These are phyloP conservation scores for Tetradesmus obliquus DNA, from an alignment of 139 green algal genomes.

Conservation along the genomic window DNA sequence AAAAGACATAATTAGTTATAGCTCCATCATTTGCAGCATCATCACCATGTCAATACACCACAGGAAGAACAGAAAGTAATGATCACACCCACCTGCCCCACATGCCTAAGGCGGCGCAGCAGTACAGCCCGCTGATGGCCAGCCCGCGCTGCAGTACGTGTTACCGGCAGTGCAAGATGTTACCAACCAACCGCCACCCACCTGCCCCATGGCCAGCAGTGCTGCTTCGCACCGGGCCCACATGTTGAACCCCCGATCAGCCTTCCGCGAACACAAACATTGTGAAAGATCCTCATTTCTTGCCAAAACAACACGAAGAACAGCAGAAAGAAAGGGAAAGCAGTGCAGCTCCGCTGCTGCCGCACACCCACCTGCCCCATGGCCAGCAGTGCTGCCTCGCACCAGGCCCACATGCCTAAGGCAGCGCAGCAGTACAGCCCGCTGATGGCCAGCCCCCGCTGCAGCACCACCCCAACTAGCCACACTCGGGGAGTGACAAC, in stretches of 20 bases:
- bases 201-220: neutral
- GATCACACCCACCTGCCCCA: neutral
- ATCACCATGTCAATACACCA: no score
- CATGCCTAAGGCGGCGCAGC: no score
- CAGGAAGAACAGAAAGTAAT: no score
- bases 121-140: no score
- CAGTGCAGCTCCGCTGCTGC: neutral
- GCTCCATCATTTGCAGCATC: no score
- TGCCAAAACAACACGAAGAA: no score
- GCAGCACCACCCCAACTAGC: conserved; percentile 17
- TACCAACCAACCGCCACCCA: no score
- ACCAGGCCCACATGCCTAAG: no score
- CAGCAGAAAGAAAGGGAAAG: neutral
- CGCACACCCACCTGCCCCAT: conserved; percentile 47
- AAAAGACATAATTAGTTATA: no score
- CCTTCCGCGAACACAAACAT: neutral
- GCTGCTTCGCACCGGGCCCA: neutral
- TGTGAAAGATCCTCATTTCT: neutral
- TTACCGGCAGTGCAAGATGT: no score
- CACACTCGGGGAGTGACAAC: neutral
- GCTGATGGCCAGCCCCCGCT: no score
- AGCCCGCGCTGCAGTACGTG: conserved; percentile 11
- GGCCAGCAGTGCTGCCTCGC: conserved; percentile 39
- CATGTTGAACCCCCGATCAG: neutral
- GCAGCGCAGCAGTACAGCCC: no score